phyloP scores from a whole-genome alignment of 495 filamentous ascomycete species.

The Aspergillus steynii region DNA sequence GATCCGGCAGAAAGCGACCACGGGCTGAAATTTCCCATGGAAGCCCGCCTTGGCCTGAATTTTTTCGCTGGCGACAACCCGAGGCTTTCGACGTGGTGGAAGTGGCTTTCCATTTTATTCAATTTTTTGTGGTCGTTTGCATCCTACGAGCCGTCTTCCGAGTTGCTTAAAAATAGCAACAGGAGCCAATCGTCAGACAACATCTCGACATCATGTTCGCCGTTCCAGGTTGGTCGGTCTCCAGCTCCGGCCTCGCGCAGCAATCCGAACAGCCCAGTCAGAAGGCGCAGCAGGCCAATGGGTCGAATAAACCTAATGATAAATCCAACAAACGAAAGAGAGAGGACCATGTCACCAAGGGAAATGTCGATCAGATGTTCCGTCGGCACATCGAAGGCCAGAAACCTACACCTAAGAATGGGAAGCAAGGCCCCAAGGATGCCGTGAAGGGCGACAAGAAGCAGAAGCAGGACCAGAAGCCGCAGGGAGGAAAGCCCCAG shows the following conservation, averaged over 20 bases:
- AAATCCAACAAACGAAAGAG: constrained; percentile 57
- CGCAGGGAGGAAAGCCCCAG: constrained; percentile 11
- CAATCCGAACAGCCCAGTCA: constrained; percentile 53
- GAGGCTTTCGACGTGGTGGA: neutral
- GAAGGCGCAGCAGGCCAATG: constrained; percentile 29
- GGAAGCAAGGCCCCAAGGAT: constrained; percentile 20
- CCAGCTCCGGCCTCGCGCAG: constrained; percentile 65
- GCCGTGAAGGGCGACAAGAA: constrained; percentile 42
- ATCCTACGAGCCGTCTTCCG: neutral
- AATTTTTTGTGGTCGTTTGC: neutral
- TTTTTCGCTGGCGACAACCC: neutral
- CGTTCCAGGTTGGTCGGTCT: constrained; percentile 85
- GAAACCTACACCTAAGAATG: constrained; percentile 17
- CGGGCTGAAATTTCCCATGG: neutral
- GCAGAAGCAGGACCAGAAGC: constrained; percentile 39
- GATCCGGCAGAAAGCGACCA: neutral
- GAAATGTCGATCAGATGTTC: constrained; percentile 76
- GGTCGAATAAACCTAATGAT: constrained; percentile 27
- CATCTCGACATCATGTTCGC: constrained; percentile 70
- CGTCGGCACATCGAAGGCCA: constrained; percentile 77
- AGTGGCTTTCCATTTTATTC: neutral
- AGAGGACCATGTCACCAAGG: constrained; percentile 60
- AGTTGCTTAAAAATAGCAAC: neutral
- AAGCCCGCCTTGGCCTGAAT: neutral
- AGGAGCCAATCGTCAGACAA: neutral